A percentile compares a stretch with the other conserved stretches of the same genome.
phyloP scores from a whole-genome alignment of 2,329 filamentous ascomycete genomes.

The Diaporthe sp. region DNA sequence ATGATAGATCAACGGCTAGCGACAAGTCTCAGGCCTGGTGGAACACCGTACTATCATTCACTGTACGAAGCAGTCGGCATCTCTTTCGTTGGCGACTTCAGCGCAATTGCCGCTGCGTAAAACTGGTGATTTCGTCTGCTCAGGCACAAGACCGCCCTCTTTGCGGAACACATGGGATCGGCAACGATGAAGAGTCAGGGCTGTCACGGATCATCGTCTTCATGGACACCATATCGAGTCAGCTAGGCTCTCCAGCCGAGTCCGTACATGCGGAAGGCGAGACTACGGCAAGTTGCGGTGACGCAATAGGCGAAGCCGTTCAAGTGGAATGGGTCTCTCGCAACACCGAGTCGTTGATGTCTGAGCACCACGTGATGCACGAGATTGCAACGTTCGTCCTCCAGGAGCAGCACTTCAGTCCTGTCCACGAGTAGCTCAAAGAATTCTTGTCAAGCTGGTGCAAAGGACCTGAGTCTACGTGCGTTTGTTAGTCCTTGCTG shows the following conservation, averaged over 20 bases:
- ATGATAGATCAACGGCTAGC: neutral
- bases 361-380: constrained; percentile 5
- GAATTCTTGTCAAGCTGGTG: neutral
- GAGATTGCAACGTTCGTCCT: neutral
- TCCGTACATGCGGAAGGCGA: neutral
- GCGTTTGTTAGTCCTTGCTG: neutral
- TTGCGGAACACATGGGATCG: neutral
- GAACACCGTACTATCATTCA: neutral
- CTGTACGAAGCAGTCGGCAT: neutral
- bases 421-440: neutral
- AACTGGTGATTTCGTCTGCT: neutral
- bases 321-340: neutral
- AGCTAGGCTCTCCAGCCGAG: neutral
- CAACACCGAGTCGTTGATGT: neutral
- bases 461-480: neutral
- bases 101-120: neutral
- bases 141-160: neutral
- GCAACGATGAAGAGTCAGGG: neutral
- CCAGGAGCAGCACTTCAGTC: neutral
- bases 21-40: neutral
- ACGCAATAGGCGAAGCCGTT: constrained; percentile 1
- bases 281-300: neutral
- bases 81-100: neutral
- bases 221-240: constrained; percentile 14
- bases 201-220: constrained; percentile 5